Evolutionary conservation across 2,329 filamentous ascomycete genomes (phyloP).

Genomic region (Venturiaceae sp.): DNA sequence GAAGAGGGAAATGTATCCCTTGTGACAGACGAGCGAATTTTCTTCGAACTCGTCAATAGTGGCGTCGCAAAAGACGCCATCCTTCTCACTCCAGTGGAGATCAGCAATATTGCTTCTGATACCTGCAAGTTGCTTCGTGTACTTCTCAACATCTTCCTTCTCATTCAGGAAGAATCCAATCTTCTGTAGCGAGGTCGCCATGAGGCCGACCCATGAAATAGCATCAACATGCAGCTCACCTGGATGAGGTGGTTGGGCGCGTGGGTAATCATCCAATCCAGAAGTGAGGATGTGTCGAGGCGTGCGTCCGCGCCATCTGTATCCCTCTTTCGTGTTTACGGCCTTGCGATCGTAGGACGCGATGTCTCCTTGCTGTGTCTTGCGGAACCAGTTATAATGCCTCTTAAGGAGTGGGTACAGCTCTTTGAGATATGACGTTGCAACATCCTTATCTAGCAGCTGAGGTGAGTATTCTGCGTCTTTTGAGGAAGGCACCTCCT

Average conservation of each 20-base stretch:
- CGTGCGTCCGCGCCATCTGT: constrained; percentile 89
- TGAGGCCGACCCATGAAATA: constrained; percentile 95
- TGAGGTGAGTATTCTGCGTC: constrained; percentile 27
- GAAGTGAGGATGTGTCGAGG: constrained; percentile 82
- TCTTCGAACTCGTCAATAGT: constrained; percentile 96
- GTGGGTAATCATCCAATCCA: constrained; percentile 92
- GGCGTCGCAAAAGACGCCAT: constrained; percentile 83
- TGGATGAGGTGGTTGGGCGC: constrained; percentile 85
- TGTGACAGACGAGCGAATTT: constrained; percentile 81
- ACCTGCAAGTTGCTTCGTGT: constrained; percentile 60
- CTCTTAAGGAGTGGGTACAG: constrained; percentile 81
- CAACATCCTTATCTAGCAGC: constrained; percentile 55
- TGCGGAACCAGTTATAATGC: constrained; percentile 89
- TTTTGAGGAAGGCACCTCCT: constrained; percentile 16
- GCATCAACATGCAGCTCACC: constrained; percentile 93
- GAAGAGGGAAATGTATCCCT: constrained; percentile 35
- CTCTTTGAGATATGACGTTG: constrained; percentile 58
- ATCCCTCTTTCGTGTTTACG: constrained; percentile 82
- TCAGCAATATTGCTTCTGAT: constrained; percentile 83
- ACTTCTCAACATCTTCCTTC: constrained; percentile 59
- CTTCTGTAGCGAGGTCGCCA: constrained; percentile 75
- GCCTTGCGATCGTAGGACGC: constrained; percentile 85
- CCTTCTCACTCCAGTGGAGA: constrained; percentile 79
- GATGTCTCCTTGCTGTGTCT: constrained; percentile 79
- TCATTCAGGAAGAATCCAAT: constrained; percentile 63